Evolutionary conservation across 1,139 yeast species (phyloP), one percentile per base, ranked within the genome.

Genomic region (Geotrichum carabidarum): DNA sequence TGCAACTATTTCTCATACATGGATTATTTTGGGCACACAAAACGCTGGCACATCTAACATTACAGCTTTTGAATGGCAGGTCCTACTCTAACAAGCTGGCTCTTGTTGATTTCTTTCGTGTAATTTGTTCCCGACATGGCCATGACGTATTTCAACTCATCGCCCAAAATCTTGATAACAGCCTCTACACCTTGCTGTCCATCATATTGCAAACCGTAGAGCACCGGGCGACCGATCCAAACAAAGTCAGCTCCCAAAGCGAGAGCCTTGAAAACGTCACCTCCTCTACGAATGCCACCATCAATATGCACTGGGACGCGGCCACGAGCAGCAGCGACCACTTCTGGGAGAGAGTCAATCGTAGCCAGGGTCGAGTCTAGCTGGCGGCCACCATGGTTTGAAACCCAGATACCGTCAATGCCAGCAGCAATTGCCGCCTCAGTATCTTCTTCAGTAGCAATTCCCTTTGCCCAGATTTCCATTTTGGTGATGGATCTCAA

Each of bases 211-310:
- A 83, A 76, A 9, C 87, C 86, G 65, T 82, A 83, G 31, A 83
- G 71, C 62, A 82, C 82, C 0, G 88, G 86, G 57, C 88, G 71
- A 5, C 88, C 89, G 40, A 83, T 68, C 59, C 88, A 86, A 27
- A 83, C 88, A 35, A 84, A 86, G 58, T 80, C 81, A 5, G 89
- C 89, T 4, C 89, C 89, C n/a, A 83, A 71, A 55, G 86, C 82
- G 31, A 83, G 68, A 0, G 88, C 87, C 62, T 83, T 83, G 60
- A 83, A 72, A n/a, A 83, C 71, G 66, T 83, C 89, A 4, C 82
- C 76, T 7, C 86, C 88, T 62, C 86, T 73, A 60, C 88, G 74
- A 41, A 83, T 74, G 27, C 89, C 89, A 30, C 88, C 88, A 63
- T 83, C 89, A 49, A 83, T 69, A 63, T 75, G 84, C 1, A 83